Evolutionary conservation across 75 land plant genomes (phyloP).

Genomic region (Sequoia sempervirens): DNA sequence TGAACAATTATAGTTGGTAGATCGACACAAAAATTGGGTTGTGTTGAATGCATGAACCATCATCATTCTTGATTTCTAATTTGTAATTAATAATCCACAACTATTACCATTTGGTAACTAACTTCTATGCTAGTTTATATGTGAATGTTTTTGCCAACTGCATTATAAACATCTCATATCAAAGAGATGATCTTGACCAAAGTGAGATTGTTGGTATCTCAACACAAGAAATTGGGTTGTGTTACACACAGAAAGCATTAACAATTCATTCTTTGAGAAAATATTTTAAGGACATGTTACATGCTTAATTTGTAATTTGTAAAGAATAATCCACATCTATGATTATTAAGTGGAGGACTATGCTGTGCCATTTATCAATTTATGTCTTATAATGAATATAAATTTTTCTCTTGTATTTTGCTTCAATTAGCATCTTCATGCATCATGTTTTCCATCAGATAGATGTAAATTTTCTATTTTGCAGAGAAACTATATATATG

Average conservation of each 20-base stretch:
- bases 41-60: background rate
- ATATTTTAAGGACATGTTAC: too few species aligned
- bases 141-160: background rate
- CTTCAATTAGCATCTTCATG: background rate
- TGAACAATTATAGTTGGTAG: background rate
- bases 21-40: background rate
- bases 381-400: background rate
- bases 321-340: too few species aligned
- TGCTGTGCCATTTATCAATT: too few species aligned
- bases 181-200: background rate
- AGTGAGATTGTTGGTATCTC: too few species aligned
- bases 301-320: too few species aligned
- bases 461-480: background rate
- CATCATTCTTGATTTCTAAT: background rate
- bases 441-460: background rate
- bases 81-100: background rate
- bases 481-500: too few species aligned
- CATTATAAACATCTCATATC: background rate
- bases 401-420: background rate
- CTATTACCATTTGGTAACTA: background rate
- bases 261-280: too few species aligned
- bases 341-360: too few species aligned
- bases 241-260: too few species aligned
- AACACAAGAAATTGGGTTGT: too few species aligned
- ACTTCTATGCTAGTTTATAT: background rate